Evolutionary conservation across 2,329 filamentous ascomycete genomes (phyloP).

Genomic region (Penicillium sp.): DNA sequence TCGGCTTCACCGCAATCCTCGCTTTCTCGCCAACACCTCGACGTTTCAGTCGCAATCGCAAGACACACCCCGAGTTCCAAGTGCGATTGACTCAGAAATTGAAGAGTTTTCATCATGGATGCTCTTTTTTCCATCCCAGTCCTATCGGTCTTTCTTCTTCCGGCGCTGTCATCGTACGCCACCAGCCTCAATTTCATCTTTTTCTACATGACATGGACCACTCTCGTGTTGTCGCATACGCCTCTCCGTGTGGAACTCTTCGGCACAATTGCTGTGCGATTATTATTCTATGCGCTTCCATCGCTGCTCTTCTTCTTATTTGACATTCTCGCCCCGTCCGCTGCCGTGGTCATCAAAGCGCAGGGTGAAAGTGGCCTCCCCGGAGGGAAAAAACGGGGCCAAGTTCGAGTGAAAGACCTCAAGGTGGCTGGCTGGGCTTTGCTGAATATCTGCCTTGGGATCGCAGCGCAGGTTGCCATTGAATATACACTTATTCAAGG

Average conservation of each 20-base stretch:
- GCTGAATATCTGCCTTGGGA: constrained; percentile 51
- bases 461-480: constrained; percentile 50
- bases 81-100: too few relatives aligned
- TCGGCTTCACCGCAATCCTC: too few relatives aligned
- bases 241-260: constrained; percentile 69
- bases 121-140: constrained; percentile 38
- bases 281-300: constrained; percentile 66
- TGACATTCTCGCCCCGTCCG: constrained; percentile 63
- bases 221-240: constrained; percentile 69
- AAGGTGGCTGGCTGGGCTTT: constrained; percentile 50
- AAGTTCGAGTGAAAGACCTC: constrained; percentile 41
- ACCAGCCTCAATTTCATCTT: constrained; percentile 80
- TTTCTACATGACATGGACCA: constrained; percentile 87
- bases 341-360: constrained; percentile 64
- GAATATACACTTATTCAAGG: constrained; percentile 52
- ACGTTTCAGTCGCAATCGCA: too few relatives aligned
- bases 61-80: too few relatives aligned
- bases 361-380: constrained; percentile 53
- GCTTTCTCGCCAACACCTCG: too few relatives aligned
- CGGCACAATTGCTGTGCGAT: constrained; percentile 61
- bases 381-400: constrained; percentile 32
- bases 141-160: constrained; percentile 27
- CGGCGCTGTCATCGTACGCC: constrained; percentile 56
- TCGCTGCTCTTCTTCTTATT: constrained; percentile 67
- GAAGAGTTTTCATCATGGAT: constrained; percentile 54